A percentile compares a stretch with the other conserved stretches of the same genome.
Conservation (phyloP, 1,284 basidiomycete genomes). For the Cystobasidiaceae sp. region DNA sequence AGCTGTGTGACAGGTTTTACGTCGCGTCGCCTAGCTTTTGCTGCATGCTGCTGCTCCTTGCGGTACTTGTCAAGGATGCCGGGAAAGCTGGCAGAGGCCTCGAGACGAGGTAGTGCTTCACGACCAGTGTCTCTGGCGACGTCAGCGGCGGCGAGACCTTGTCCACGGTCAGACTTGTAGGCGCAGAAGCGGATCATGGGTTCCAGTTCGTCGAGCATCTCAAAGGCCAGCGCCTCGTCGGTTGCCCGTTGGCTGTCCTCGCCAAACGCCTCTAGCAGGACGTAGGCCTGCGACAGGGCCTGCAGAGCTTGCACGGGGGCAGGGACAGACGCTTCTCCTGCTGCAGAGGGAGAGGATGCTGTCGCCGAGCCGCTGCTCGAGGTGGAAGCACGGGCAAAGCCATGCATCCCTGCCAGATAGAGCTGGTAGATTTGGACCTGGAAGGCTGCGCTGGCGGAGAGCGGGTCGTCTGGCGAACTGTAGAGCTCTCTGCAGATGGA, state of each 20-base stretch:
- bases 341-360: neutral
- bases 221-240: slow-evolving; percentile 79
- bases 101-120: neutral
- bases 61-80: neutral
- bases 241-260: slow-evolving; percentile 67
- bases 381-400: slow-evolving; percentile 46
- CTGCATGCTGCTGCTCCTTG: slow-evolving; percentile 2
- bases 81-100: neutral
- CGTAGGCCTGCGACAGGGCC: slow-evolving; percentile 68
- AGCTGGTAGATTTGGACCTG: slow-evolving; percentile 50
- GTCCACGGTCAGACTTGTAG: slow-evolving; percentile 60
- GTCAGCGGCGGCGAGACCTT: neutral
- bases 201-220: slow-evolving; percentile 79
- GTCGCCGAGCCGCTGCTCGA: neutral
- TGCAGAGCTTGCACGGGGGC: too few species aligned
- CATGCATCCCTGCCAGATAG: slow-evolving; percentile 47
- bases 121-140: neutral
- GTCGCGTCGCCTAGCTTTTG: neutral
- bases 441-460: slow-evolving; percentile 43
- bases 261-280: slow-evolving; percentile 67
- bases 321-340: too few species aligned
- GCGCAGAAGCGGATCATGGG: slow-evolving; percentile 89
- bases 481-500: slow-evolving; percentile 23
- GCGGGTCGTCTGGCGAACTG: slow-evolving; percentile 15
- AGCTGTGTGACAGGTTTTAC: neutral